Evolutionary conservation across 1,284 basidiomycete genomes (phyloP).

Genomic region (Apiotrichum porosum): DNA sequence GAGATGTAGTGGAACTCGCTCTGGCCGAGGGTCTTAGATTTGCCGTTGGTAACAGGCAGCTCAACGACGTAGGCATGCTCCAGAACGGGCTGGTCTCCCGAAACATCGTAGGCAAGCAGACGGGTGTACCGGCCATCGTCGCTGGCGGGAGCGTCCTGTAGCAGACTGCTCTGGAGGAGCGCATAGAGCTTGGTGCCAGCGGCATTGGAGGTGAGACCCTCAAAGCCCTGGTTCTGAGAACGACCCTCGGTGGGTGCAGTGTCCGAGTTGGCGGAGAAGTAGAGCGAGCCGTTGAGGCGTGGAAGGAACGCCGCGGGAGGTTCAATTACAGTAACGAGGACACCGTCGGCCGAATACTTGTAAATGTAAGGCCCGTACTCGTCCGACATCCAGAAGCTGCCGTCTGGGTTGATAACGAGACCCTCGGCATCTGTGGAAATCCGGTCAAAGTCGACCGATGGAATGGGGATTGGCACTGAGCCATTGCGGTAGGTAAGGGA

Average conservation of each 20-base stretch:
- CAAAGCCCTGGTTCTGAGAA: conserved; percentile 53
- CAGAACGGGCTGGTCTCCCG: conserved; percentile 21
- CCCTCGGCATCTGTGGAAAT: conserved; percentile 62
- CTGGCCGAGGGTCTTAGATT: conserved; percentile 35
- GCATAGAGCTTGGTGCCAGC: conserved; percentile 40
- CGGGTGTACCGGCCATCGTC: conserved; percentile 30
- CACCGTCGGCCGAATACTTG: conserved; percentile 51
- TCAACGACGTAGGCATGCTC: conserved; percentile 34
- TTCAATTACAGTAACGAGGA: conserved; percentile 58
- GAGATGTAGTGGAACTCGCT: conserved; percentile 32
- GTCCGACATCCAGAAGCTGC: conserved; percentile 61
- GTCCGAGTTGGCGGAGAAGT: conserved; percentile 53
- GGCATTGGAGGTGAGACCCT: conserved; percentile 37
- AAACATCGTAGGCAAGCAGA: conserved; percentile 30
- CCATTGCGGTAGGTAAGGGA: conserved; percentile 51
- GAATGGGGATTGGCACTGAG: conserved; percentile 15
- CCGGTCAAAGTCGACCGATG: conserved; percentile 50
- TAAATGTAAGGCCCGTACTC: conserved; percentile 70
- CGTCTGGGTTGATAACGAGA: conserved; percentile 57
- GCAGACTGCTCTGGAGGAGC: conserved; percentile 35
- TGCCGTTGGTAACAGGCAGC: conserved; percentile 37
- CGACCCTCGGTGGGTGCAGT: conserved; percentile 55
- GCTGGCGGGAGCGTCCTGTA: conserved; percentile 30
- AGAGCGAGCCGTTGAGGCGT: conserved; percentile 52
- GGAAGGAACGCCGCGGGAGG: conserved; percentile 59